Evolutionary conservation across 1,284 basidiomycete species (phyloP).

Genomic region (Papiliotrema flavescens): DNA sequence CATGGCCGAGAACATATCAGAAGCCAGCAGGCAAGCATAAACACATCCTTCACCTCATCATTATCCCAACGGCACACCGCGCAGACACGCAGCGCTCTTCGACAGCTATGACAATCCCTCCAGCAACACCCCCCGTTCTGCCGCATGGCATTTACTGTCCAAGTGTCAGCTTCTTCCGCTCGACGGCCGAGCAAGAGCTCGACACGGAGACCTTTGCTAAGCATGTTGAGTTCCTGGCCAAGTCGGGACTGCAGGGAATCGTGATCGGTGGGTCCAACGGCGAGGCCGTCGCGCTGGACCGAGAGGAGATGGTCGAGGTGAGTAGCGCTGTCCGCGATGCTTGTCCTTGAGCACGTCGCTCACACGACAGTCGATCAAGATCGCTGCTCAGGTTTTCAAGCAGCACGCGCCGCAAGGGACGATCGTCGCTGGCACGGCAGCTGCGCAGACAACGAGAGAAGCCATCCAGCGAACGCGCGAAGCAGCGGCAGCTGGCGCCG

Average conservation of each 20-base stretch:
- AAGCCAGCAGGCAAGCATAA: no score
- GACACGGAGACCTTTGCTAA: slow-evolving; percentile 35
- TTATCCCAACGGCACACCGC: no score
- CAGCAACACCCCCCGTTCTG: slow-evolving; percentile 2
- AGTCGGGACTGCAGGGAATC: slow-evolving; percentile 31
- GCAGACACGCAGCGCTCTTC: no score
- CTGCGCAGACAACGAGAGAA: slow-evolving; percentile 29
- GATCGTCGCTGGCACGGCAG: slow-evolving; percentile 34
- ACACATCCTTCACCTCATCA: no score
- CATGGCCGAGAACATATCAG: no score
- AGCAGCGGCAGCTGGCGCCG: slow-evolving; percentile 27
- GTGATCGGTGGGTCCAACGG: slow-evolving; percentile 44
- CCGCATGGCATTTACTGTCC: slow-evolving; percentile 42
- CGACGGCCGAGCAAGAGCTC: slow-evolving; percentile 35
- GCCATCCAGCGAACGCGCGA: slow-evolving; percentile 22
- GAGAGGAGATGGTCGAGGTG: slow-evolving; percentile 35
- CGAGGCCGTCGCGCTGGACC: slow-evolving; percentile 39
- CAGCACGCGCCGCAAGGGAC: slow-evolving; percentile 16
- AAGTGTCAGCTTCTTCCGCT: slow-evolving; percentile 40
- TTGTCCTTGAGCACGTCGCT: background rate
- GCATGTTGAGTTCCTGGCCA: slow-evolving; percentile 36
- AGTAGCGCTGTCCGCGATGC: slow-evolving; percentile 6
- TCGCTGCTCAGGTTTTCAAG: slow-evolving; percentile 13
- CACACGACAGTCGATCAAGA: no score
- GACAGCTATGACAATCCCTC: no score